Evolutionary conservation across 371 early-diverging fungal species (phyloP), one percentile per base, ranked within the genome.

Genomic region (Saksenaea oblongispora): DNA sequence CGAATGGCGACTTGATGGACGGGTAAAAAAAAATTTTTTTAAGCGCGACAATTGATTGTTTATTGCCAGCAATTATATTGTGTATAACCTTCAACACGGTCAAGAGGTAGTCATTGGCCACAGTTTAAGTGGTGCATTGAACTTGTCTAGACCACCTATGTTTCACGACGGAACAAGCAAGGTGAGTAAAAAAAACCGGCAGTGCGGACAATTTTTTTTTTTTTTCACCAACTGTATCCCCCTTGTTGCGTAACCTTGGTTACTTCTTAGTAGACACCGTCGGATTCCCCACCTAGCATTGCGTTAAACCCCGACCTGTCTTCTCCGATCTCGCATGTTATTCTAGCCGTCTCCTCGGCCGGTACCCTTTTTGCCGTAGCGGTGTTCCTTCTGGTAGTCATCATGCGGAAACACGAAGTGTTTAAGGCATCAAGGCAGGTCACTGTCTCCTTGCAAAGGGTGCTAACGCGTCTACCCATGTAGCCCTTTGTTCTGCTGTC

Each of bases 371-470:
- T 78, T 56, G 69, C 82, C 0, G 31, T 75, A 4, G 17, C 66
- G 13, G 71, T 75, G 17, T 76, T 82, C 53, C 17, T 67, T 22
- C 31, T 82, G 8, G 82, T 82, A 4, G 59, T 79, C 11, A 28
- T 63, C 0, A 72, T 72, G 63, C 67, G 83, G 2, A 74, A 84
- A 41, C 70, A 83, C 34, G 77, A 80, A 27, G 79, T 84, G 1
- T 84, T 86, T 39, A 86, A 86, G 47, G 85, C 83, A 1, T 79
- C 85, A 22, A 85, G 86, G 86, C 79, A 85, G 62, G 5, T 31
- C 14, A 22, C n/a, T 47, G 22, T 1, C 11, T 5, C 11, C 0
- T 11, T 7, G 9, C 34, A 13, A 42, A 24, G 54, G 53, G 42
- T 13, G 44, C 26, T 1, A 59, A 1, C 5, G 27, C 5, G 17